phyloP scores from a whole-genome alignment of 2,329 filamentous ascomycete genomes.

The Parastagonospora avenae region DNA sequence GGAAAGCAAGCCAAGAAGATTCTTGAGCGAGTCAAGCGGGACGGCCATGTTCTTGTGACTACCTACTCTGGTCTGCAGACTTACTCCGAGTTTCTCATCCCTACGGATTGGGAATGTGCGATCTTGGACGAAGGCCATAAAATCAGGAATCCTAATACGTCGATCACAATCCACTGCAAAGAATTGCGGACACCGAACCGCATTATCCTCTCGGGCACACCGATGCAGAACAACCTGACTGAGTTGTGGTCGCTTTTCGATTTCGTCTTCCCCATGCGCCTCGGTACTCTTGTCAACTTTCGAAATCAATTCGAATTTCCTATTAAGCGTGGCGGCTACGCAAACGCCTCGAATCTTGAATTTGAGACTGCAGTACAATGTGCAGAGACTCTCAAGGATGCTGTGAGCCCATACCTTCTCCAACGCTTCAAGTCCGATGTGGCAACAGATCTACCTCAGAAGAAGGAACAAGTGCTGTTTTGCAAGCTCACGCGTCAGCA shows the following conservation, averaged over 20 bases:
- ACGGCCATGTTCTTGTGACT: slow-evolving; percentile 92
- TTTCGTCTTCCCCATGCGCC: slow-evolving; percentile 94
- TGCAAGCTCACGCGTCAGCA: slow-evolving; percentile 87
- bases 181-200: slow-evolving; percentile 88
- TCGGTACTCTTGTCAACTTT: slow-evolving; percentile 91
- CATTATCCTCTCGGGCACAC: slow-evolving; percentile 92
- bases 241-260: slow-evolving; percentile 98
- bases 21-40: slow-evolving; percentile 77
- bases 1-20: slow-evolving; percentile 77
- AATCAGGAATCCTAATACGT: slow-evolving; percentile 94
- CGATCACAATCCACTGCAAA: slow-evolving; percentile 94
- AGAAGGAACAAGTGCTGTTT: slow-evolving; percentile 94
- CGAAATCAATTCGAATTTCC: slow-evolving; percentile 91
- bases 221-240: slow-evolving; percentile 94
- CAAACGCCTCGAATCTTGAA: slow-evolving; percentile 90
- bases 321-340: slow-evolving; percentile 91
- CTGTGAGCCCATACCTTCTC: slow-evolving; percentile 89
- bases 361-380: slow-evolving; percentile 94
- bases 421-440: slow-evolving; percentile 94
- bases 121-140: slow-evolving; percentile 97
- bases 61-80: slow-evolving; percentile 96
- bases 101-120: slow-evolving; percentile 88
- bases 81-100: slow-evolving; percentile 80
- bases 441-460: slow-evolving; percentile 89
- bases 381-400: slow-evolving; percentile 89